Conservation (phyloP, 768 basidiomycete genomes). For the Neoboletus brunneissimus region DNA sequence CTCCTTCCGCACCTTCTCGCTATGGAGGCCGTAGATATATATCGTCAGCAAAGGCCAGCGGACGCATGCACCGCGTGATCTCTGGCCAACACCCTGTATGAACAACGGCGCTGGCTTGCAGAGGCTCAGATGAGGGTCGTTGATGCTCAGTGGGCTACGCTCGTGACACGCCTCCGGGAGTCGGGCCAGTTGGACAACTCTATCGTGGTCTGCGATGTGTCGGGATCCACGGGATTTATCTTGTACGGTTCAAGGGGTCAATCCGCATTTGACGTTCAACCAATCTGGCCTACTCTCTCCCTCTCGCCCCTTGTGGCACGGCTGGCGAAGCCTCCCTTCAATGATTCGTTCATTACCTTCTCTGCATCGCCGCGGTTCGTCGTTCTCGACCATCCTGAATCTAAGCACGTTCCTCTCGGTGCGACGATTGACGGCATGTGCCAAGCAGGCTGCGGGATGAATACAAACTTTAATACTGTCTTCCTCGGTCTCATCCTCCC, state of each 20-base stretch:
- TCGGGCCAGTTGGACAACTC: slow-evolving; percentile 57
- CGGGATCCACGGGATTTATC: slow-evolving; percentile 62
- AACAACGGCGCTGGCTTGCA: slow-evolving; percentile 30
- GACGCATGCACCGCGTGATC: neutral
- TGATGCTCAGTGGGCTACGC: slow-evolving; percentile 65
- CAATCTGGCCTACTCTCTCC: slow-evolving; percentile 61
- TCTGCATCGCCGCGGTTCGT: slow-evolving; percentile 50
- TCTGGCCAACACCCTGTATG: slow-evolving; percentile 15
- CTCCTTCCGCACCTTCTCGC: slow-evolving; percentile 64
- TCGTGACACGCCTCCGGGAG: slow-evolving; percentile 52
- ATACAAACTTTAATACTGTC: slow-evolving; percentile 61
- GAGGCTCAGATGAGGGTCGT: slow-evolving; percentile 43
- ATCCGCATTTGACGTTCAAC: slow-evolving; percentile 27
- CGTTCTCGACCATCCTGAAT: slow-evolving; percentile 43
- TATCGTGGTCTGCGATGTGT: slow-evolving; percentile 71
- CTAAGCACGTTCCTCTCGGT: slow-evolving; percentile 27
- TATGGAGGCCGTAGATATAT: slow-evolving; percentile 31
- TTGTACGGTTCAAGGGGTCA: neutral
- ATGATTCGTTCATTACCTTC: slow-evolving; percentile 68
- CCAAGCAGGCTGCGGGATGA: slow-evolving; percentile 45
- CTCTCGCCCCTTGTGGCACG: slow-evolving; percentile 65
- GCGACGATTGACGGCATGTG: slow-evolving; percentile 40
- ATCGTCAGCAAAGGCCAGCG: neutral
- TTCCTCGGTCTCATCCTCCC: slow-evolving; percentile 63
- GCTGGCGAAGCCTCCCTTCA: slow-evolving; percentile 62